Evolutionary conservation across 768 basidiomycete species (phyloP).

Genomic region (Tricholomella constricta): DNA sequence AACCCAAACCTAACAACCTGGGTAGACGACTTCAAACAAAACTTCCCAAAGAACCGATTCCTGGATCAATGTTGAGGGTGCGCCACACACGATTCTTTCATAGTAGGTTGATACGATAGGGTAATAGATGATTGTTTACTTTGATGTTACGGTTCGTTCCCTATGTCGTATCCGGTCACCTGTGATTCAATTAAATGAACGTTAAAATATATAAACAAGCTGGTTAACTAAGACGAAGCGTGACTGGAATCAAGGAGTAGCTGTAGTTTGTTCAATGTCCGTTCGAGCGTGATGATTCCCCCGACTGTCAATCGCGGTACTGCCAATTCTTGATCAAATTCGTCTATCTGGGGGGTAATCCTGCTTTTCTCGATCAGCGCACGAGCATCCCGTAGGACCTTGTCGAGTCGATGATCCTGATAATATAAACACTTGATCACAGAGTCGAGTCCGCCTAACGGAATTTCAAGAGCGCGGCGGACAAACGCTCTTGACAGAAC

Average conservation of each 20-base stretch:
- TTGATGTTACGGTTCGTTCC: background rate
- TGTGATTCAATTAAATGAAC: background rate
- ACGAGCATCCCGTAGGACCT: slow-evolving; percentile 66
- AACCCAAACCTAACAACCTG: slow-evolving; percentile 84
- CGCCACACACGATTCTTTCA: background rate
- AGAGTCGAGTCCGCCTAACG: slow-evolving; percentile 65
- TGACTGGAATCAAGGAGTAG: slow-evolving; percentile 32
- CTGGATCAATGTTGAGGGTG: slow-evolving; percentile 55
- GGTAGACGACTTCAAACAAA: slow-evolving; percentile 61
- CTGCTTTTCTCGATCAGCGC: slow-evolving; percentile 71
- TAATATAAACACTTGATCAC: slow-evolving; percentile 80
- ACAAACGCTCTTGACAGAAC: slow-evolving; percentile 89
- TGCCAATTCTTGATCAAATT: slow-evolving; percentile 46
- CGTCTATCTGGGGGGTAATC: slow-evolving; percentile 27
- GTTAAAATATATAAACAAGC: background rate
- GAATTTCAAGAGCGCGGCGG: slow-evolving; percentile 83
- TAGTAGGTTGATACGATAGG: too few relatives aligned
- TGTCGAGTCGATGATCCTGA: slow-evolving; percentile 60
- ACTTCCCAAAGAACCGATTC: slow-evolving; percentile 69
- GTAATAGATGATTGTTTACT: background rate
- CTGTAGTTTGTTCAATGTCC: slow-evolving; percentile 71
- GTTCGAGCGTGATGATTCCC: slow-evolving; percentile 74
- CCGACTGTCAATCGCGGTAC: slow-evolving; percentile 80
- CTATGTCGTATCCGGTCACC: background rate
- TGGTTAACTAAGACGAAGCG: background rate